Base-by-base conservation (phyloP, 148 eudicot genomes). In the Arctostaphylos glauca region DNA sequence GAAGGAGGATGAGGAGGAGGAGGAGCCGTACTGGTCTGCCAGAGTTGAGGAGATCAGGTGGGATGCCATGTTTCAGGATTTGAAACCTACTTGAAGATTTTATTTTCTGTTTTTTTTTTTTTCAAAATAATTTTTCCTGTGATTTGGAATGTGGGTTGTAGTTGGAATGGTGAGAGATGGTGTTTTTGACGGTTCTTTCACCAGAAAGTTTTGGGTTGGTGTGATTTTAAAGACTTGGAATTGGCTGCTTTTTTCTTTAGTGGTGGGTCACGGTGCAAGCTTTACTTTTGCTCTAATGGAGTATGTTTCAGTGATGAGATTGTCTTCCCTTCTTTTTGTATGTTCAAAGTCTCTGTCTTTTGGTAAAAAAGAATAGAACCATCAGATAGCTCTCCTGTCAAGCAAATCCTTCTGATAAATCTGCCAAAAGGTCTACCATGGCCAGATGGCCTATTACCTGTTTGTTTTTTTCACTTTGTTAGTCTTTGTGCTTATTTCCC, bases 31-130 rank as follows among this genome's bases (percentile, higher is more conserved):
- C 64, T 91, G 92, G 93, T 83, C 88, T 8, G 83, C 92, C 6
- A 83, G 87, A 10, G 92, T 92, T 85, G 93, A 92, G 80, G 94
- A 93, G 82, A 90, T 89, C 85, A 90, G 87, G 87, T 93, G 97
- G 97, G 97, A 93, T 89, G 82, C 97, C 43, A 92, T 93, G 97
- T 93, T 93, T 85, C 94, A 94, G 59, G 93, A 94, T 83, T 85
- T 94, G 76, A 94, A 94, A 78, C 97, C 97, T 73, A 94, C 97
- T 46, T 94, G 80, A 87, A 46, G 48, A 12, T 47, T 2, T 10
- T 43, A 47, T 48, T 48, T 71, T 75, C 5, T 48, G 67, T 52
- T 60, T 54, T 62, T 3, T 15, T 31, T 72, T 6, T 41, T 18
- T 25, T 31, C 1, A 31, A 31, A n/a, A n/a, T n/a, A n/a, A 31